A percentile compares a stretch with the other conserved stretches of the same genome.
Conservation (phyloP, 1,284 basidiomycete genomes). For the Rhodotorula sp. region DNA sequence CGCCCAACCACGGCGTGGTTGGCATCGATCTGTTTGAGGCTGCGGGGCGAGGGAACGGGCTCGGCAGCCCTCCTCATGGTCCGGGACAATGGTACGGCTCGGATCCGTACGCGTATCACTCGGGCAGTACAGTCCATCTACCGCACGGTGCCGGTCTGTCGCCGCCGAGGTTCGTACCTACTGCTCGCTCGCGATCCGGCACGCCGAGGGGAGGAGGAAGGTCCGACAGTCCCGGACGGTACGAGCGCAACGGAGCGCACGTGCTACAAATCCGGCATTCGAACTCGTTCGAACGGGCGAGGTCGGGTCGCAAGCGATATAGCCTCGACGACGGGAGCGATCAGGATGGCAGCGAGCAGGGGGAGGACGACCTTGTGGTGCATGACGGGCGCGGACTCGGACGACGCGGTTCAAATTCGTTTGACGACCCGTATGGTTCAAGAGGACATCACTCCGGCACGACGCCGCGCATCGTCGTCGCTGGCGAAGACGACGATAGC, state of each 20-base stretch:
- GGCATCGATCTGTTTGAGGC: constrained; percentile 10
- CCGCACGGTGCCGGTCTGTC: not conserved
- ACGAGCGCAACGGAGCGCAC: not conserved
- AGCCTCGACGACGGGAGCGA: not conserved
- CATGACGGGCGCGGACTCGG: not conserved
- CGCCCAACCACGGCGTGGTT: constrained; percentile 21
- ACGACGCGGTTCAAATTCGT: not conserved
- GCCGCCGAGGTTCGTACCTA: not conserved
- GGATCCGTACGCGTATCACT: constrained; percentile 17
- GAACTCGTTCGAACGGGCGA: constrained; percentile 25
- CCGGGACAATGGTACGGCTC: constrained; percentile 1
- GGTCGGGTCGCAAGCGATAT: not conserved
- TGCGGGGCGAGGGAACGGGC: not conserved
- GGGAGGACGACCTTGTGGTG: not conserved
- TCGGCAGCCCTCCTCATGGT: not conserved
- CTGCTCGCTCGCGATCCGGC: not conserved
- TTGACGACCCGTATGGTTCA: not conserved
- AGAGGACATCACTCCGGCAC: not conserved
- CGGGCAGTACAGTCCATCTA: constrained; percentile 20
- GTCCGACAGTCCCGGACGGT: not conserved
- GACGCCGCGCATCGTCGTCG: constrained; percentile 24
- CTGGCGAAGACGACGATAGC: constrained; percentile 7
- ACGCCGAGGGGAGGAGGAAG: not conserved
- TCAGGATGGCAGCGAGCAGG: not conserved
- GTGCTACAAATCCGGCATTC: constrained; percentile 36